phyloP scores from a whole-genome alignment of 2,329 filamentous ascomycete species.

The Boeremia lycopersici region DNA sequence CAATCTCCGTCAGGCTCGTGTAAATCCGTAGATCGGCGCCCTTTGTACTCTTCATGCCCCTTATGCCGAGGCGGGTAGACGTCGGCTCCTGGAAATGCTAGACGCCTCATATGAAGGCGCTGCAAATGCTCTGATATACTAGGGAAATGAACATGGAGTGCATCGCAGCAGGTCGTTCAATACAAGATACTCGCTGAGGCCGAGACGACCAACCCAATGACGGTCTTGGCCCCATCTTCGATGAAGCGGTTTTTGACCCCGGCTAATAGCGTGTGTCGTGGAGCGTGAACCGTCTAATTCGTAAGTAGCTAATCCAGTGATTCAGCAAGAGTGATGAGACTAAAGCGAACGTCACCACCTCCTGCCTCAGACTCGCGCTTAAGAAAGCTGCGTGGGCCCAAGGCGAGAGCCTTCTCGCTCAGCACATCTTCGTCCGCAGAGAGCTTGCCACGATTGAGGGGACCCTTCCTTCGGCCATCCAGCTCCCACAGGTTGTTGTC shows the following conservation, averaged over 20 bases:
- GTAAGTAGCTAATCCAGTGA: conserved; percentile 54
- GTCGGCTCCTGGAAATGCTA: neutral
- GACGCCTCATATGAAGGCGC: neutral
- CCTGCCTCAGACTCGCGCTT: conserved; percentile 61
- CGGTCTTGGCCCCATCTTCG: neutral
- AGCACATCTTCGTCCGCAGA: conserved; percentile 55
- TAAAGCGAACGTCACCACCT: conserved; percentile 67
- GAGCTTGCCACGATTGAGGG: conserved; percentile 65
- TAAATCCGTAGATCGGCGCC: neutral
- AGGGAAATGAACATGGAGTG: neutral
- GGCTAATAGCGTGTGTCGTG: neutral
- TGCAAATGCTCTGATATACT: no score
- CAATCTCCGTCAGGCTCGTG: neutral
- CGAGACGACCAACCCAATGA: neutral
- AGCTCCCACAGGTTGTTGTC: conserved; percentile 79
- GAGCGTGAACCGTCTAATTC: neutral
- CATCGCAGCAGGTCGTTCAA: neutral
- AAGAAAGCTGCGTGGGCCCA: conserved; percentile 69
- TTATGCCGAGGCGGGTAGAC: neutral
- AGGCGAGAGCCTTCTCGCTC: conserved; percentile 73
- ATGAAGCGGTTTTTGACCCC: neutral
- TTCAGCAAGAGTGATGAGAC: conserved; percentile 65
- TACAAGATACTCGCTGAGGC: neutral
- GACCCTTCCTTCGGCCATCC: conserved; percentile 76
- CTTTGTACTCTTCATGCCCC: no score